A percentile compares a stretch with the other conserved stretches of the same genome.
phyloP scores from a whole-genome alignment of 2,329 filamentous ascomycete species.

The Laburnicola sp. region DNA sequence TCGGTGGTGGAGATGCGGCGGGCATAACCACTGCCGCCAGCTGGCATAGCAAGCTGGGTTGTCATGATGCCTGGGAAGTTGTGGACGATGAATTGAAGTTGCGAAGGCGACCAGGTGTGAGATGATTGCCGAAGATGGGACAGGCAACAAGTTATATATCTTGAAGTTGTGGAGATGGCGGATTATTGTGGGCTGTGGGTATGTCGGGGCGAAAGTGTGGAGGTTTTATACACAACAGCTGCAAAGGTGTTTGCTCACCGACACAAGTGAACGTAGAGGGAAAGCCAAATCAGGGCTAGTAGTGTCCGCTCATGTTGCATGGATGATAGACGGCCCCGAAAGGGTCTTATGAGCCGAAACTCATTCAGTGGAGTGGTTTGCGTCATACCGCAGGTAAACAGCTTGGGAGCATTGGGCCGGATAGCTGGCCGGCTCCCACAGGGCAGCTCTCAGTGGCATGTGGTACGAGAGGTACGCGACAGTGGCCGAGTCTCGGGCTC shows the following conservation, averaged over 20 bases:
- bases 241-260: too few relatives aligned
- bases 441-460: conserved; percentile 3
- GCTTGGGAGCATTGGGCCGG: conserved; percentile 20
- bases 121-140: too few relatives aligned
- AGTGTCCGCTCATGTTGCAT: conserved; percentile 9
- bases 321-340: conserved; percentile 21
- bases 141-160: too few relatives aligned
- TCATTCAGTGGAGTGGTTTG: conserved; percentile 12
- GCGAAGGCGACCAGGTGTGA: too few relatives aligned
- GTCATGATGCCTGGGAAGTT: conserved; percentile 41
- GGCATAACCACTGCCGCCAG: conserved; percentile 36
- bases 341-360: conserved; percentile 21
- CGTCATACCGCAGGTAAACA: conserved; percentile 15
- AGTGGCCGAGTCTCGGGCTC: conserved; percentile 6
- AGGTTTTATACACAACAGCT: too few relatives aligned
- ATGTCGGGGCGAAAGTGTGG: too few relatives aligned
- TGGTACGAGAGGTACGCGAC: conserved; percentile 4
- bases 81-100: too few relatives aligned
- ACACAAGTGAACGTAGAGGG: too few relatives aligned
- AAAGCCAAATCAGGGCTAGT: too few relatives aligned
- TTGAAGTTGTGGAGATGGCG: too few relatives aligned
- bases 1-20: conserved; percentile 58
- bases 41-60: conserved; percentile 36
- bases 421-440: neutral
- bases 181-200: too few relatives aligned